Evolutionary conservation across 2,329 filamentous ascomycete genomes (phyloP), one percentile per base, ranked within the genome.

Genomic region (Sclerotinia trifoliorum): DNA sequence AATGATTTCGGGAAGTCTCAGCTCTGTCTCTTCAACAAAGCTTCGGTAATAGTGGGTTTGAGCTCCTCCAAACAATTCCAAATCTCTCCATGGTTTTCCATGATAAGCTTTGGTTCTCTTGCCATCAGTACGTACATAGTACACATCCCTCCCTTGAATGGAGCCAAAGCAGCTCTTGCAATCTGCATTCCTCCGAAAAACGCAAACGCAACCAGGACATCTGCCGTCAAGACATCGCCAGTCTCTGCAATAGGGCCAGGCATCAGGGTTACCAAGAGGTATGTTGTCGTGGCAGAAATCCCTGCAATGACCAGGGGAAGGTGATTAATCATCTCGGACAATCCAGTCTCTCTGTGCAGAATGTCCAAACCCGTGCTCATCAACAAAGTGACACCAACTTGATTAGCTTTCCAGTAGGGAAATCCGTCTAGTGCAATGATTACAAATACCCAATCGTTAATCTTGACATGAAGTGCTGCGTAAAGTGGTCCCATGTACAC

Each of bases 11-110:
- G 2, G 2, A 19, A 17, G 21, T n/a, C 26, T 48, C 29, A n/a
- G 35, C n/a, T 39, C 26, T 11, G 21, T 49, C 29, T 49, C 10
- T 24, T 62, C 58, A 57, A 57, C 21, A 67, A 67, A 3, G 35
- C 26, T 13, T 62, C 46, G 1, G 65, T 35, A 54, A 67, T 3
- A 29, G 11, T 2, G 0, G 65, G 48, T 5, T 19, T 52, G 13
- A 67, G 17, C 24, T 62, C 48, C 26, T 54, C 35, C 48, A 67
- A 67, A n/a, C 51, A 35, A 17, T 44, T n/a, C 65, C 65, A 67
- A 39, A 67, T 39, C n/a, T 48, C 48, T 19, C 2, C 21, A 62
- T 67, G n/a, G 21, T 67, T 46, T 19, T 54, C 39, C 32, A 24
- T 54, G 17, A 67, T 26, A 5, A n/a, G 1, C 13, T n/a, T 21